These are phyloP conservation scores for Cinnamomum micranthum DNA, from an alignment of 164 flowering plant genomes.

Conservation along the genomic window DNA sequence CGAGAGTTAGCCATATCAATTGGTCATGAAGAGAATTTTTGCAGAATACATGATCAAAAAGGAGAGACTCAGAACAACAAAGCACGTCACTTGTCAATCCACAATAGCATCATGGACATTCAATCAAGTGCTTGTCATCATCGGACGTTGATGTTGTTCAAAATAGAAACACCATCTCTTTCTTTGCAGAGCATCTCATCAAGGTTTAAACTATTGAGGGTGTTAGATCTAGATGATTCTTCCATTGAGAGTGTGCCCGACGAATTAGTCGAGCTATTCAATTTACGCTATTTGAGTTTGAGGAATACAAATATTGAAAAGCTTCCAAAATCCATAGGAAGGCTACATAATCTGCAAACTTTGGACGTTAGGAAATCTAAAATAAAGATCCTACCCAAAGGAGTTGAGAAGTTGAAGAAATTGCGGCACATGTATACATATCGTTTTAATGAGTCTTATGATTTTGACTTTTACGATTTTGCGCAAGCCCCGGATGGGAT, in stretches of 20 bases:
- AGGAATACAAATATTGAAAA: background rate
- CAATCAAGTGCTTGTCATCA: background rate
- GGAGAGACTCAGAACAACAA: background rate
- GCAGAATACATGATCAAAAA: background rate
- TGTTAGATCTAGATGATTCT: slow-evolving; percentile 8
- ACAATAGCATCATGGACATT: background rate
- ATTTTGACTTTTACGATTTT: background rate
- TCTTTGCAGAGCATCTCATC: background rate
- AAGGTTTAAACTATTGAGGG: slow-evolving; percentile 8
- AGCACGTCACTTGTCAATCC: slow-evolving; percentile 5
- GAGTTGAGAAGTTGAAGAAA: background rate
- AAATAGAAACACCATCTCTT: background rate
- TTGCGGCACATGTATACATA: background rate
- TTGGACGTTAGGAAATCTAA: background rate
- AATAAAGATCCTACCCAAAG: background rate
- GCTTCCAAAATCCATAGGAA: background rate
- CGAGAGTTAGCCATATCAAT: slow-evolving; percentile 11
- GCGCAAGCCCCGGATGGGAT: background rate
- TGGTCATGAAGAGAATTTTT: slow-evolving; percentile 5
- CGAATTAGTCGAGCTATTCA: background rate
- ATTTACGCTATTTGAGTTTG: background rate
- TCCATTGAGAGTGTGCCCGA: background rate
- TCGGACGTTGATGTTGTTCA: slow-evolving; percentile 11
- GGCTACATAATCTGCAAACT: background rate
- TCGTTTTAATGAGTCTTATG: background rate